Percentiles rank a stretch among this genome's conserved stretches.
phyloP scores from a whole-genome alignment of 1,284 basidiomycete genomes.

The Melanopsichium pennsylvanicum region DNA sequence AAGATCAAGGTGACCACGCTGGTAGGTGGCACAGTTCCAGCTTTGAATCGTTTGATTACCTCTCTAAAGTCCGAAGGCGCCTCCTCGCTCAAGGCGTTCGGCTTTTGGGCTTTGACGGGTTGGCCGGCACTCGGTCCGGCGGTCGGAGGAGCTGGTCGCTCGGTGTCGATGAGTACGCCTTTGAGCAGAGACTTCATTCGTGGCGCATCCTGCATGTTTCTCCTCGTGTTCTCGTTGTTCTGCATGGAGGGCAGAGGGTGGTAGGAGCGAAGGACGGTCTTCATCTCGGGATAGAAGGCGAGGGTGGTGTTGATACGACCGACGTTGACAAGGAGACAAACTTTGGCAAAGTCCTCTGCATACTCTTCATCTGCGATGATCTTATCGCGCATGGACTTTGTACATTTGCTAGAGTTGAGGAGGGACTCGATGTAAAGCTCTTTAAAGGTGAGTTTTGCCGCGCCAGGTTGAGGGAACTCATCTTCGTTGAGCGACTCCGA shows the following conservation, averaged over 20 bases:
- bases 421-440: slow-evolving; percentile 84
- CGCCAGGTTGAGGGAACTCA: slow-evolving; percentile 51
- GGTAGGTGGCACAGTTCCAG: slow-evolving; percentile 47
- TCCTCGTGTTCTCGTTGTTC: slow-evolving; percentile 71
- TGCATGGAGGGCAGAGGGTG: slow-evolving; percentile 83
- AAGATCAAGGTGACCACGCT: slow-evolving; percentile 63
- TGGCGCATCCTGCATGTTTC: slow-evolving; percentile 81
- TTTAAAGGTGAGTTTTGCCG: slow-evolving; percentile 72
- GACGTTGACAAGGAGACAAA: slow-evolving; percentile 85
- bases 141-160: slow-evolving; percentile 67
- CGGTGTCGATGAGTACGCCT: slow-evolving; percentile 77
- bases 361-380: slow-evolving; percentile 81
- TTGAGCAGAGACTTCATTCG: slow-evolving; percentile 80
- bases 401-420: slow-evolving; percentile 80
- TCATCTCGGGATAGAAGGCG: slow-evolving; percentile 80
- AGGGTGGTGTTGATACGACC: slow-evolving; percentile 93
- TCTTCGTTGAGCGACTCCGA: slow-evolving; percentile 36
- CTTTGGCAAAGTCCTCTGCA: slow-evolving; percentile 78
- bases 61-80: slow-evolving; percentile 56
- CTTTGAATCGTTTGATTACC: slow-evolving; percentile 50
- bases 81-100: slow-evolving; percentile 51
- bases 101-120: slow-evolving; percentile 30
- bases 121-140: slow-evolving; percentile 49
- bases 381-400: slow-evolving; percentile 84
- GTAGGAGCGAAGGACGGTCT: slow-evolving; percentile 80